These are phyloP conservation scores for Neonectria coccinea DNA, from an alignment of 2,329 filamentous ascomycete genomes.

Conservation along the genomic window DNA sequence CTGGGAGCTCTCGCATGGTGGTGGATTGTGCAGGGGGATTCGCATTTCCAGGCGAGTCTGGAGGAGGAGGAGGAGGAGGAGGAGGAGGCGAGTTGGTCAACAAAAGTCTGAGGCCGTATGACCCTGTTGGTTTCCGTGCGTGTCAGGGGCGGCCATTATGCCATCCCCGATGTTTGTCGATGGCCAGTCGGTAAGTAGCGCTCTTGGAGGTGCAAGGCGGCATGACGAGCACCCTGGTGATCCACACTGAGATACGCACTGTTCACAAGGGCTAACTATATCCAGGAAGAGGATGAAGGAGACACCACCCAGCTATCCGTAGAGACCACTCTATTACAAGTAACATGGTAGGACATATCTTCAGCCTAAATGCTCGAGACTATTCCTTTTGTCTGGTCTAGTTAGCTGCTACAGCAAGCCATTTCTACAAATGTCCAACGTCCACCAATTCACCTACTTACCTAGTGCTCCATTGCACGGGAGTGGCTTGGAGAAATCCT, in stretches of 20 bases:
- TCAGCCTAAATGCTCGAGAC: background rate
- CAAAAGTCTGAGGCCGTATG: conserved; percentile 27
- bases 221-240: conserved; percentile 16
- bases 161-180: conserved; percentile 46
- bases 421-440: background rate
- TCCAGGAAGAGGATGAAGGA: conserved; percentile 2
- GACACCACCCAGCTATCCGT: no score
- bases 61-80: background rate
- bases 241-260: conserved; percentile 14
- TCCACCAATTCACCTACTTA: background rate
- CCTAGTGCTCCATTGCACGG: background rate
- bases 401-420: background rate
- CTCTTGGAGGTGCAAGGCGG: conserved; percentile 22
- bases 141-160: conserved; percentile 43
- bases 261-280: conserved; percentile 15
- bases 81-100: conserved; percentile 1
- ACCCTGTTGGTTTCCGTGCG: conserved; percentile 28
- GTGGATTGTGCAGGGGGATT: conserved; percentile 35
- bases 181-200: conserved; percentile 8
- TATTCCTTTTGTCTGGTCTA: background rate
- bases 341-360: no score
- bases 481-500: background rate
- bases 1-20: conserved; percentile 47
- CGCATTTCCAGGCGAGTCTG: conserved; percentile 43
- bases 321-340: no score